Base-by-base conservation (phyloP, 768 basidiomycete species). In the Pholiota microspora region DNA sequence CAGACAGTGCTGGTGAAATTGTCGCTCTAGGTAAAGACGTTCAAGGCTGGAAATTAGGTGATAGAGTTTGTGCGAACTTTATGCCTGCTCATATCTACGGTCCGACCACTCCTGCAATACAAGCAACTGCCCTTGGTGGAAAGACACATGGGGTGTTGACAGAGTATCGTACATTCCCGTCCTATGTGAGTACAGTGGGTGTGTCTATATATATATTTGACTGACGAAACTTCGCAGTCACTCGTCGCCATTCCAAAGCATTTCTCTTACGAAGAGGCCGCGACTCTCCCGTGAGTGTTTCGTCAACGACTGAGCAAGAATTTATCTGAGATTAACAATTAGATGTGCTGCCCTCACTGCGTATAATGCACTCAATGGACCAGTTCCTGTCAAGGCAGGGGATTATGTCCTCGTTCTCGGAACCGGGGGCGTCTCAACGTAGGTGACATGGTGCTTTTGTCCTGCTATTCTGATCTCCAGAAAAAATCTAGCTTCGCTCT, bases 311-410 rank as follows among this genome's bases (percentile, higher is more conserved):
- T 31, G 12, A 12, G 6, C 29, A 31, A 12, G 12, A 31, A 31
- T 12, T 9, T 28, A 38, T 36, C 29, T 31, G 12, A 23, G 32
- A 15, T 8, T 23, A 38, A 32, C 32, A 5, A 7, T 23, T 38
- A 68, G 79, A 24, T 83, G 80, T 54, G 82, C 84, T 1, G 84
- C 77, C 7, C 59, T 88, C 49, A 88, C 85, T 0, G 84, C 86
- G 0, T 88, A 85, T 69, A 85, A 82, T 56, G 79, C 80, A 5
- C 69, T 87, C 36, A 61, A 73, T 56, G 82, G 83, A 2, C 71
- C 73, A 0, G 65, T 67, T 4, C 76, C 78, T 21, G 59, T 86
- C 55, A 80, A 83, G 62, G 80, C 79, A 13, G 85, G 85, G 7
- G 82, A 86, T 57, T 76, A 72, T 25, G 81, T 86, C 16, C 78